phyloP scores from a whole-genome alignment of 495 filamentous ascomycete species.

The Darksidea phi region DNA sequence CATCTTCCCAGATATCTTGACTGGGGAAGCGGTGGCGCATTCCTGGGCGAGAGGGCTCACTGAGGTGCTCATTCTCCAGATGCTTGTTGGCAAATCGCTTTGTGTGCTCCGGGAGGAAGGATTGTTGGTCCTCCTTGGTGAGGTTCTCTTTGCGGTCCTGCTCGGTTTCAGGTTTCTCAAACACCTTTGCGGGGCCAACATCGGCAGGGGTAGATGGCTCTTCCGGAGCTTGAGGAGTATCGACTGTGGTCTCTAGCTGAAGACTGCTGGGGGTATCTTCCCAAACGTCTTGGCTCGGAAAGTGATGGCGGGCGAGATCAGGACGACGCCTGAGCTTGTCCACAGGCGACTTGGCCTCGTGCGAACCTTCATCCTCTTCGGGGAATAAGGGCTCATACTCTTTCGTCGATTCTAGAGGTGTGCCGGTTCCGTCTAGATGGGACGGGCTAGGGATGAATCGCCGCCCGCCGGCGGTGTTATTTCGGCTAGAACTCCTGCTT shows the following conservation, averaged over 20 bases:
- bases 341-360: constrained; percentile 54
- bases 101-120: constrained; percentile 39
- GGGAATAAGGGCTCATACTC: constrained; percentile 96
- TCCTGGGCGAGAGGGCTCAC: constrained; percentile 47
- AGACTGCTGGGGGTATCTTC: constrained; percentile 91
- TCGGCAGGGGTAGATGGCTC: constrained; percentile 32
- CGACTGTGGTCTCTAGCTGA: constrained; percentile 79
- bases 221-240: constrained; percentile 66
- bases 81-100: constrained; percentile 44
- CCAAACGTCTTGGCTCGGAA: constrained; percentile 95
- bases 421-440: constrained; percentile 55
- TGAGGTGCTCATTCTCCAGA: constrained; percentile 46
- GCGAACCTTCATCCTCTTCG: constrained; percentile 76
- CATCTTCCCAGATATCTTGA: constrained; percentile 95
- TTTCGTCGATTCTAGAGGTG: constrained; percentile 82
- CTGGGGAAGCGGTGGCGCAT: constrained; percentile 82
- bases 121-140: constrained; percentile 49
- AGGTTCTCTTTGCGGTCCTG: constrained; percentile 48
- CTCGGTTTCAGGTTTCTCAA: constrained; percentile 61
- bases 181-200: constrained; percentile 33
- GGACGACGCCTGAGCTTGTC: constrained; percentile 63
- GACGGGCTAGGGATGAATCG: constrained; percentile 53
- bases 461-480: constrained; percentile 57
- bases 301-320: constrained; percentile 63
- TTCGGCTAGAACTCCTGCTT: constrained; percentile 73